Percentiles rank a stretch among this genome's conserved stretches.
Evolutionary conservation across 2,329 filamentous ascomycete genomes (phyloP).

Genomic region (Bipolaris zeicola): DNA sequence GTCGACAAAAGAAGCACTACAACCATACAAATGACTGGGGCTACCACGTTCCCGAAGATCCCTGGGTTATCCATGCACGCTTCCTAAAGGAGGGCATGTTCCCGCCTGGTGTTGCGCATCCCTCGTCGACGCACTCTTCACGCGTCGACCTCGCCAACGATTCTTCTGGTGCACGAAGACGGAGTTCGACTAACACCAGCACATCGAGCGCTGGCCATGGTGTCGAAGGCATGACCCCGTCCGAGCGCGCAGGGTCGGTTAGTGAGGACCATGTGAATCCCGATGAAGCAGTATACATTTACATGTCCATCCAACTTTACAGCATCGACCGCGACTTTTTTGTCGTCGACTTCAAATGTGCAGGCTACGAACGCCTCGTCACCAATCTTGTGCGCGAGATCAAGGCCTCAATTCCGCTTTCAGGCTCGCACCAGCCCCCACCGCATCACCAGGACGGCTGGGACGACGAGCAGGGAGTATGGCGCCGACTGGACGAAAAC

Average conservation of each 20-base stretch:
- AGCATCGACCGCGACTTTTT: constrained; percentile 86
- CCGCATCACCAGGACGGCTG: constrained; percentile 37
- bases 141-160: constrained; percentile 53
- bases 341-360: constrained; percentile 98
- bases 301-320: constrained; percentile 78
- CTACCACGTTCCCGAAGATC: constrained; percentile 88
- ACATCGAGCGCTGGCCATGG: constrained; percentile 34
- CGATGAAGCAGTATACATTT: constrained; percentile 81
- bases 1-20: constrained; percentile 50
- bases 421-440: constrained; percentile 23
- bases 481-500: constrained; percentile 41
- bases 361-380: constrained; percentile 90
- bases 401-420: constrained; percentile 31
- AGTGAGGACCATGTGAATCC: constrained; percentile 47
- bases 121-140: constrained; percentile 57
- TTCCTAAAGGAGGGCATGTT: constrained; percentile 82
- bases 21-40: constrained; percentile 60
- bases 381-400: constrained; percentile 50
- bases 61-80: constrained; percentile 91
- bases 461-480: constrained; percentile 44
- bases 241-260: constrained; percentile 21
- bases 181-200: constrained; percentile 43
- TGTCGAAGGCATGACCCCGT: constrained; percentile 33
- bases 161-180: constrained; percentile 29
- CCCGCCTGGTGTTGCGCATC: constrained; percentile 56